Conservation (phyloP, 73 alveolate species). For the Stentor roeselii region DNA sequence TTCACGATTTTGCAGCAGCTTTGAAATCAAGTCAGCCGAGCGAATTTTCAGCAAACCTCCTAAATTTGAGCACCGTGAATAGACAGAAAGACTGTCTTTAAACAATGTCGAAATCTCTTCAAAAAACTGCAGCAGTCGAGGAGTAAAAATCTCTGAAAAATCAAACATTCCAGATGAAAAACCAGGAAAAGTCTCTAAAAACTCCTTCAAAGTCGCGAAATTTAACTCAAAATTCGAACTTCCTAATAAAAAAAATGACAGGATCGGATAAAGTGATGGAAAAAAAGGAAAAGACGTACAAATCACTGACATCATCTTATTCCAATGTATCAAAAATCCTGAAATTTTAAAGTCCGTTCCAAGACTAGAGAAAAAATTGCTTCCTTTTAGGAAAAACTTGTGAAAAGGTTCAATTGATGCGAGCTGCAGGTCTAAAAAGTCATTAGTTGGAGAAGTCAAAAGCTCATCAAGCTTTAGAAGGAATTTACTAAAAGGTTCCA, state of each 20-base stretch:
- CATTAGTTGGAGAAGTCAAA: neutral
- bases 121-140: too few species aligned
- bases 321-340: neutral
- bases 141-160: too few species aligned
- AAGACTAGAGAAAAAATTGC: neutral
- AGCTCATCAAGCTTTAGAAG: neutral
- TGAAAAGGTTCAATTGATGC: neutral
- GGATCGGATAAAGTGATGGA: neutral
- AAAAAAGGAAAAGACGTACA: neutral
- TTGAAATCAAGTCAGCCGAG: too few species aligned
- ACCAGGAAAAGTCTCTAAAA: neutral
- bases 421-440: neutral
- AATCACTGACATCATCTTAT: neutral
- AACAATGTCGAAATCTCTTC: too few species aligned
- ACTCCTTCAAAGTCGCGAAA: neutral
- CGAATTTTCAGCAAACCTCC: too few species aligned
- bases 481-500: neutral
- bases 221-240: neutral
- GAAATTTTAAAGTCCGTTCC: neutral
- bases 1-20: too few species aligned
- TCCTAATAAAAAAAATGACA: neutral
- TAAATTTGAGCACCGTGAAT: too few species aligned
- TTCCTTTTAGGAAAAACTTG: neutral
- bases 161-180: too few species aligned
- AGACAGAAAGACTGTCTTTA: too few species aligned